phyloP scores from a whole-genome alignment of 345 rosid genomes.

The Capsella bursapastoris region DNA sequence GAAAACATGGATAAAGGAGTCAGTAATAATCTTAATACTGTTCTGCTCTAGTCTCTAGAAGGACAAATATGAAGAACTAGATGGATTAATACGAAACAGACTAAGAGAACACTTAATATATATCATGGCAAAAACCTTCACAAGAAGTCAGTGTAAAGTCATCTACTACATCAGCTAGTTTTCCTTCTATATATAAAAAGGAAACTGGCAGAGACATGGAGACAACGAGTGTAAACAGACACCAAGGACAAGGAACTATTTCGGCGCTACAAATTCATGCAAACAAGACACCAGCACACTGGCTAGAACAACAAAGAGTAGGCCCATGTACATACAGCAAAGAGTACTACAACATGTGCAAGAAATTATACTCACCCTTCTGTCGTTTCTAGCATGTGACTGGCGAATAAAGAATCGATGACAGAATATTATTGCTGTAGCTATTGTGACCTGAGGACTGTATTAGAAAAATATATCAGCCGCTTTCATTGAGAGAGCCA shows the following conservation, averaged over 20 bases:
- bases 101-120: constrained; percentile 17
- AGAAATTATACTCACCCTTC: constrained; percentile 65
- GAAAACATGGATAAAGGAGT: constrained; percentile 27
- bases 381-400: constrained; percentile 94
- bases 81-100: constrained; percentile 10
- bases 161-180: constrained; percentile 17
- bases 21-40: constrained; percentile 12
- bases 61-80: background rate
- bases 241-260: constrained; percentile 8
- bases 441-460: constrained; percentile 99
- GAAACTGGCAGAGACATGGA: constrained; percentile 12
- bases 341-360: background rate
- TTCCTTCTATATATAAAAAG: background rate
- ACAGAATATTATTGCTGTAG: constrained; percentile 96
- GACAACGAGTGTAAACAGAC: background rate
- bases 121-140: constrained; percentile 23
- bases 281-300: constrained; percentile 19
- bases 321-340: background rate
- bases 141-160: constrained; percentile 14
- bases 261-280: background rate
- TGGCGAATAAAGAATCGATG: constrained; percentile 96
- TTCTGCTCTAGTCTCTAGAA: constrained; percentile 3
- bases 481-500: constrained; percentile 8
- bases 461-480: constrained; percentile 45
- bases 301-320: constrained; percentile 15